Percentiles rank a stretch among this genome's conserved stretches.
Conservation (phyloP, 2,329 filamentous ascomycete genomes). For the Aspergillus carbonarius region DNA sequence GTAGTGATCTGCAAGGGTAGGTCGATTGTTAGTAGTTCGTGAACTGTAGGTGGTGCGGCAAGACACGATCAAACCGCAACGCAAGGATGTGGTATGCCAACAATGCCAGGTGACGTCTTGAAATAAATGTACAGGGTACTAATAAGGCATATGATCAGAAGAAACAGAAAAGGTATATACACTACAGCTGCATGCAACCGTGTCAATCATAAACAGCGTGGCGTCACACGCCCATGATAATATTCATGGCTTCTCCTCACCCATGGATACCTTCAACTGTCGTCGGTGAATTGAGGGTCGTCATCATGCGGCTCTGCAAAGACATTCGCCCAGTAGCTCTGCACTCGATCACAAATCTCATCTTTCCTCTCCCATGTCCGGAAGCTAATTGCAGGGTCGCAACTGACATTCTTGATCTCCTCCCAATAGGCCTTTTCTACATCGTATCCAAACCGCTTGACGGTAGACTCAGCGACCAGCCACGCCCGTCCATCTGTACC, state of each 20-base stretch:
- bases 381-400: constrained; percentile 36
- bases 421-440: constrained; percentile 42
- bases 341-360: constrained; percentile 31
- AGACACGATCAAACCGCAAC: no score
- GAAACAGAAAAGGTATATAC: constrained; percentile 4
- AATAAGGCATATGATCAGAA: background rate
- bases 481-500: constrained; percentile 39
- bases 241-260: background rate
- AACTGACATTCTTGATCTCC: constrained; percentile 42
- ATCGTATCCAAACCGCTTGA: constrained; percentile 41
- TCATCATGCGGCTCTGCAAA: constrained; percentile 35
- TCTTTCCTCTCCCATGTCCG: constrained; percentile 35
- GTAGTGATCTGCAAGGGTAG: no score
- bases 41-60: no score
- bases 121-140: constrained; percentile 4
- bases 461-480: constrained; percentile 33
- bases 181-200: constrained; percentile 6
- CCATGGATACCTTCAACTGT: constrained; percentile 13
- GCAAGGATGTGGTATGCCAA: background rate
- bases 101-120: background rate
- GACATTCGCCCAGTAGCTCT: constrained; percentile 36
- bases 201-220: constrained; percentile 15
- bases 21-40: no score
- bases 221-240: background rate
- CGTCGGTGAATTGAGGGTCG: constrained; percentile 32